These are phyloP conservation scores for Pleurotus eryngii DNA, from an alignment of 768 basidiomycete species.

Conservation along the genomic window DNA sequence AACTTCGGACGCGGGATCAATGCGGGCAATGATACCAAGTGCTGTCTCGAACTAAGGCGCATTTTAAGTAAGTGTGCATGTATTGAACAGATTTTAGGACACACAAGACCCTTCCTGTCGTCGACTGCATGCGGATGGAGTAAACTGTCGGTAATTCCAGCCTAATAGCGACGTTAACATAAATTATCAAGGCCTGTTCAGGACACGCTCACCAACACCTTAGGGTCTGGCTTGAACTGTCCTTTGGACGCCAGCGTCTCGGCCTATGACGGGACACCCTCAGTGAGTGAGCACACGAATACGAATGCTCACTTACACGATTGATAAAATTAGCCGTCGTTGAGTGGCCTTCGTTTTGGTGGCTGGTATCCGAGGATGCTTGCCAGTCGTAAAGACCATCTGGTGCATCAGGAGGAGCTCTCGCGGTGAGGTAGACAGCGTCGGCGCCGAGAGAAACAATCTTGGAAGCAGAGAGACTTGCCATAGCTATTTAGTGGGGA, in stretches of 20 bases:
- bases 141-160: conserved; percentile 25
- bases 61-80: neutral
- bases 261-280: conserved; percentile 9
- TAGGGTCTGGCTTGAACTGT: conserved; percentile 18
- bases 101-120: conserved; percentile 35
- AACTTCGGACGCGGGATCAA: conserved; percentile 16
- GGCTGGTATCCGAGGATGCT: conserved; percentile 23
- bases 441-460: conserved; percentile 27
- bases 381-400: conserved; percentile 46
- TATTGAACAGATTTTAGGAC: conserved; percentile 2
- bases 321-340: conserved; percentile 28
- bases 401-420: conserved; percentile 35
- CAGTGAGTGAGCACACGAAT: neutral
- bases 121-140: conserved; percentile 35
- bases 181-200: neutral
- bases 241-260: conserved; percentile 19
- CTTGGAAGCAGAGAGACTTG: conserved; percentile 18
- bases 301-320: conserved; percentile 12
- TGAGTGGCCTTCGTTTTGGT: conserved; percentile 28
- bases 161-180: conserved; percentile 12
- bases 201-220: conserved; percentile 17
- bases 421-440: conserved; percentile 29
- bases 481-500: neutral
- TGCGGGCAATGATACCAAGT: conserved; percentile 23
- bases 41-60: conserved; percentile 22